phyloP scores from a whole-genome alignment of 805 yeast species.

The Gaillardinia entomophila region DNA sequence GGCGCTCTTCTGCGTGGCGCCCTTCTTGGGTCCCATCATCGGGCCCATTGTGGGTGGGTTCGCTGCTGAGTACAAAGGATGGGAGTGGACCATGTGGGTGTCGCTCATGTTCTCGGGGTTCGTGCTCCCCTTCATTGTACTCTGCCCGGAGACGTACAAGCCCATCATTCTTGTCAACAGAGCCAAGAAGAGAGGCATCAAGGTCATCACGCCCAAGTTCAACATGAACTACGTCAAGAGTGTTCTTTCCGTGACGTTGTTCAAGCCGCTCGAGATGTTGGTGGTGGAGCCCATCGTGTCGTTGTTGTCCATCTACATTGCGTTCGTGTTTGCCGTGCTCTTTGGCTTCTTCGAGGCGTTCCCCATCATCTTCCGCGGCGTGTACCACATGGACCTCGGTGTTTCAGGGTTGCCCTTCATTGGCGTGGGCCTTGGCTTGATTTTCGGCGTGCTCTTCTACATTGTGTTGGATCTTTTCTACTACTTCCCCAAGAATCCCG shows the following conservation, averaged over 20 bases:
- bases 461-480: constrained; percentile 41
- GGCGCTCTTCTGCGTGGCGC: constrained; percentile 72
- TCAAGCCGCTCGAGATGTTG: constrained; percentile 66
- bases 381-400: constrained; percentile 54
- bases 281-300: constrained; percentile 69
- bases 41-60: constrained; percentile 75
- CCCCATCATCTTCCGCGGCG: constrained; percentile 67
- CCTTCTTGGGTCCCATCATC: constrained; percentile 74
- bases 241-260: constrained; percentile 45
- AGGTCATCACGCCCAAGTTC: constrained; percentile 30
- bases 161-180: constrained; percentile 56
- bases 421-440: constrained; percentile 65
- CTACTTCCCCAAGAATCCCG: constrained; percentile 53
- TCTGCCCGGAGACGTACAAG: constrained; percentile 72
- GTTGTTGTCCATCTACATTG: constrained; percentile 62
- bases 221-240: constrained; percentile 36
- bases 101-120: constrained; percentile 63
- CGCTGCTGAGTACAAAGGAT: constrained; percentile 56
- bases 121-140: constrained; percentile 43
- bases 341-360: constrained; percentile 78
- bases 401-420: constrained; percentile 65
- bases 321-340: constrained; percentile 71
- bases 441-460: constrained; percentile 49
- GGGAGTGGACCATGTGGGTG: constrained; percentile 71
- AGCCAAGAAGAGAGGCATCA: constrained; percentile 55